These are phyloP conservation scores for Lyophyllum decastes DNA, from an alignment of 768 basidiomycete genomes.

Conservation along the genomic window DNA sequence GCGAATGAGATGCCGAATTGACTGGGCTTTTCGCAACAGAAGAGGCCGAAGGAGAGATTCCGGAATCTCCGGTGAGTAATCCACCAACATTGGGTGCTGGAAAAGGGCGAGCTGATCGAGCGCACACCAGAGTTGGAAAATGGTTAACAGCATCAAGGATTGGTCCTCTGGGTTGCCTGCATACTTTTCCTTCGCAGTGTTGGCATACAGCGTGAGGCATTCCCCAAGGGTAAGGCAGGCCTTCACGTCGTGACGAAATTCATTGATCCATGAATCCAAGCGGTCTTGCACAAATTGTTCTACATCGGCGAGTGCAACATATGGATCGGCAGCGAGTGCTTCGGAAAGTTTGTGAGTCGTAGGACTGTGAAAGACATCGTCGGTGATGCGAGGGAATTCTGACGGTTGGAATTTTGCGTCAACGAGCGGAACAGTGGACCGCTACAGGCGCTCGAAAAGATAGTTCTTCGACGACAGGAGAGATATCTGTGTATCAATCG, in stretches of 20 bases:
- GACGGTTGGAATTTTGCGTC: conserved; percentile 17
- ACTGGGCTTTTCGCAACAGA: conserved; percentile 33
- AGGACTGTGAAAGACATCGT: conserved; percentile 15
- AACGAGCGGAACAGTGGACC: not conserved
- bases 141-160: conserved; percentile 46
- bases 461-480: conserved; percentile 29
- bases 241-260: conserved; percentile 8
- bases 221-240: conserved; percentile 7
- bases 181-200: conserved; percentile 27
- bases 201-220: conserved; percentile 26
- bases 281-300: conserved; percentile 30
- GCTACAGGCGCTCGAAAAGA: conserved; percentile 20
- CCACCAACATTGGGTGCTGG: conserved; percentile 36
- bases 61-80: conserved; percentile 43
- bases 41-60: conserved; percentile 37
- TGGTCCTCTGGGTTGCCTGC: conserved; percentile 35
- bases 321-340: conserved; percentile 11
- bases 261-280: conserved; percentile 33
- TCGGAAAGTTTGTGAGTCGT: not conserved
- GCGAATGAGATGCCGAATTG: conserved; percentile 17
- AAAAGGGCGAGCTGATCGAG: conserved; percentile 38
- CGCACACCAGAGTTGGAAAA: conserved; percentile 50
- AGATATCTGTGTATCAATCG: conserved; percentile 32
- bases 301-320: conserved; percentile 34
- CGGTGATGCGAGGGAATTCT: not conserved